A percentile compares a stretch with the other conserved stretches of the same genome.
Conservation (phyloP, 257 asterid genomes). For the Gentiana dahurica region DNA sequence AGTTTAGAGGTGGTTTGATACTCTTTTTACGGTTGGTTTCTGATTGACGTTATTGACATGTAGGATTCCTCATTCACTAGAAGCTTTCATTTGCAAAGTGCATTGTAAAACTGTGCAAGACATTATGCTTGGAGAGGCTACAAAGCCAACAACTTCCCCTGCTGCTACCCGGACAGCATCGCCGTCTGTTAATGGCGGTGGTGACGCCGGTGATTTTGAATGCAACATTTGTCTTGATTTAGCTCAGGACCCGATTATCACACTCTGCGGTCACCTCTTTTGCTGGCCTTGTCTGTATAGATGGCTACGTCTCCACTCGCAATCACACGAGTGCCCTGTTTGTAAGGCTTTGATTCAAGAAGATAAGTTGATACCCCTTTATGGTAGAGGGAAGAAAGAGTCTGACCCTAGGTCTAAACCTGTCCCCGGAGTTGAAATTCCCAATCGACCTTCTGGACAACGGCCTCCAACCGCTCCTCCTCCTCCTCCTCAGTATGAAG, state of each 20-base stretch:
- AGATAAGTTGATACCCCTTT: constrained; percentile 54
- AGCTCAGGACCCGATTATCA: constrained; percentile 54
- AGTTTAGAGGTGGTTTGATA: too few species aligned
- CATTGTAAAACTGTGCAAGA: too few species aligned
- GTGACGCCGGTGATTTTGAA: constrained; percentile 45
- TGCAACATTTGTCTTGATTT: constrained; percentile 66
- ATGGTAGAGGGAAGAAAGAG: constrained; percentile 56
- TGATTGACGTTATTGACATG: too few species aligned
- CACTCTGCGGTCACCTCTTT: constrained; percentile 73
- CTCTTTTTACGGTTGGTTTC: too few species aligned
- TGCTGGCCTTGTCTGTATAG: constrained; percentile 72
- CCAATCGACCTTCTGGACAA: constrained; percentile 59
- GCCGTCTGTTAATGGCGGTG: constrained; percentile 13
- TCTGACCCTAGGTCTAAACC: constrained; percentile 60
- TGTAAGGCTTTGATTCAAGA: constrained; percentile 61
- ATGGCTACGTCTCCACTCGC: constrained; percentile 44
- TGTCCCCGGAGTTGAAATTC: constrained; percentile 57
- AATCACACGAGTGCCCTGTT: constrained; percentile 56
- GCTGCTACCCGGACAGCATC: constrained; percentile 2
- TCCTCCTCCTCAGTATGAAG: constrained; percentile 21
- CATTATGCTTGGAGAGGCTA: constrained; percentile 13
- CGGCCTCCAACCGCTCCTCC: constrained; percentile 37
- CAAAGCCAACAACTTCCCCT: constrained; percentile 2
- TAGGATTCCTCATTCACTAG: too few species aligned
- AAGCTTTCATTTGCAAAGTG: too few species aligned